Evolutionary conservation across 2,329 filamentous ascomycete species (phyloP).

Genomic region (Alternaria sp.): DNA sequence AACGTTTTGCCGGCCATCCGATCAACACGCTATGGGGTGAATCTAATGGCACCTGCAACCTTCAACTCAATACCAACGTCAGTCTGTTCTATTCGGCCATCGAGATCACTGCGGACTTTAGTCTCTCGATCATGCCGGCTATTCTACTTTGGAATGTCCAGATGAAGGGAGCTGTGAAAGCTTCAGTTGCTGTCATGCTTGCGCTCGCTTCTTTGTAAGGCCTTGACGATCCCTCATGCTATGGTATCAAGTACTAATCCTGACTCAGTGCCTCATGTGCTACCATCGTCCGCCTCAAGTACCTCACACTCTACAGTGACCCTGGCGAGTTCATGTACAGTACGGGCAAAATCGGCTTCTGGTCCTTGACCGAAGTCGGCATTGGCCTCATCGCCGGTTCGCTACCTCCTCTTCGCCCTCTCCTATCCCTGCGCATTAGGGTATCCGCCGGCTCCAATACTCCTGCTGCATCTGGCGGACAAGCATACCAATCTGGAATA

Average conservation of each 20-base stretch:
- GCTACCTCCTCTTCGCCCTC: constrained; percentile 52
- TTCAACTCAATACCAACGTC: constrained; percentile 28
- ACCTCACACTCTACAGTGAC: constrained; percentile 50
- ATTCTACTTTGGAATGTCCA: constrained; percentile 31
- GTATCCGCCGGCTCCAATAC: constrained; percentile 21
- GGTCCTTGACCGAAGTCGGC: constrained; percentile 55
- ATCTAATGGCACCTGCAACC: constrained; percentile 24
- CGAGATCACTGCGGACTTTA: constrained; percentile 27
- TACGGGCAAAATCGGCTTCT: constrained; percentile 52
- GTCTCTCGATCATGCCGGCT: constrained; percentile 25
- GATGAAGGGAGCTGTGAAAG: constrained; percentile 48
- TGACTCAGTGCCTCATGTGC: constrained; percentile 43
- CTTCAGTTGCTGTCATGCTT: constrained; percentile 50
- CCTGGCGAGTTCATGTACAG: constrained; percentile 50
- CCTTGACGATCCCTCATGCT: neutral
- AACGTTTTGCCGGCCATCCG: constrained; percentile 13
- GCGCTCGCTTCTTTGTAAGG: constrained; percentile 51
- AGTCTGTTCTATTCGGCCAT: constrained; percentile 30
- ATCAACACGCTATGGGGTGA: constrained; percentile 30
- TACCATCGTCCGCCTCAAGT: constrained; percentile 52
- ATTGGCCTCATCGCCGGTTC: constrained; percentile 56
- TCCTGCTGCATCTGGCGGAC: constrained; percentile 25
- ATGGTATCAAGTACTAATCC: neutral
- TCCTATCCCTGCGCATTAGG: constrained; percentile 39
- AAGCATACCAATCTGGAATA: constrained; percentile 14